A percentile compares a stretch with the other conserved stretches of the same genome.
Evolutionary conservation across 2,329 filamentous ascomycete genomes (phyloP).

Genomic region (Colletotrichum euphorbiae): DNA sequence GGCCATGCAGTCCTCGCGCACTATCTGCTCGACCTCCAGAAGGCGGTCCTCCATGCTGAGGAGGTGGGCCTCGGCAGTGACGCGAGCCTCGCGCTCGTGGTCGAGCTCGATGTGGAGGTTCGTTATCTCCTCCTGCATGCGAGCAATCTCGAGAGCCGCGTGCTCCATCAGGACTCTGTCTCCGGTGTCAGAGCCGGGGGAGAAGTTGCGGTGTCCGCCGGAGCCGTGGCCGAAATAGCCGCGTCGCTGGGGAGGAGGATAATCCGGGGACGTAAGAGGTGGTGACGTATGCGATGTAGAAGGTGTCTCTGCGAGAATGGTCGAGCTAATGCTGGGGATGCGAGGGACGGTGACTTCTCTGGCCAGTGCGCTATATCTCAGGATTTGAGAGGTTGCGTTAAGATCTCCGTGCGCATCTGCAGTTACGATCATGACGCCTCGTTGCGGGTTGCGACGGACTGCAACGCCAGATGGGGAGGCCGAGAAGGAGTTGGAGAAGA

Average conservation of each 20-base stretch:
- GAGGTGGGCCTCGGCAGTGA: conserved; percentile 79
- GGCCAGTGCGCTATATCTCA: conserved; percentile 92
- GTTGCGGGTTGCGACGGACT: conserved; percentile 77
- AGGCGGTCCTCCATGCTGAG: conserved; percentile 75
- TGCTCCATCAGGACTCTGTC: conserved; percentile 82
- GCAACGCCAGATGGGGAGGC: conserved; percentile 57
- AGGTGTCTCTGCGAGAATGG: conserved; percentile 63
- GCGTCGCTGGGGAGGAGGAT: conserved; percentile 21
- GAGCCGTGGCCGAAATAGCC: conserved; percentile 37
- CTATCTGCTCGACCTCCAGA: conserved; percentile 79
- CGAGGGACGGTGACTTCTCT: conserved; percentile 93
- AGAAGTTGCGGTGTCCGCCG: conserved; percentile 52
- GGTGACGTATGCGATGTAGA: conserved; percentile 42
- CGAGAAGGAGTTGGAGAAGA: conserved; percentile 90
- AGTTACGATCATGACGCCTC: conserved; percentile 95
- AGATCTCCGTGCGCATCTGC: conserved; percentile 94
- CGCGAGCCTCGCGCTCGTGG: conserved; percentile 76
- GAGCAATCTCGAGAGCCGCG: conserved; percentile 82
- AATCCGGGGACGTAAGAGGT: conserved; percentile 39
- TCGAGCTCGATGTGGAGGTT: conserved; percentile 76
- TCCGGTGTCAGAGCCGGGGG: conserved; percentile 54
- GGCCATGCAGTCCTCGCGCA: conserved; percentile 87
- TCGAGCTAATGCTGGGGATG: conserved; percentile 83
- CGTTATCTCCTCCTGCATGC: conserved; percentile 83
- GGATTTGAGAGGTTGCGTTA: conserved; percentile 95